These are phyloP conservation scores for Suillus plorans DNA, from an alignment of 768 basidiomycete species.

Conservation along the genomic window DNA sequence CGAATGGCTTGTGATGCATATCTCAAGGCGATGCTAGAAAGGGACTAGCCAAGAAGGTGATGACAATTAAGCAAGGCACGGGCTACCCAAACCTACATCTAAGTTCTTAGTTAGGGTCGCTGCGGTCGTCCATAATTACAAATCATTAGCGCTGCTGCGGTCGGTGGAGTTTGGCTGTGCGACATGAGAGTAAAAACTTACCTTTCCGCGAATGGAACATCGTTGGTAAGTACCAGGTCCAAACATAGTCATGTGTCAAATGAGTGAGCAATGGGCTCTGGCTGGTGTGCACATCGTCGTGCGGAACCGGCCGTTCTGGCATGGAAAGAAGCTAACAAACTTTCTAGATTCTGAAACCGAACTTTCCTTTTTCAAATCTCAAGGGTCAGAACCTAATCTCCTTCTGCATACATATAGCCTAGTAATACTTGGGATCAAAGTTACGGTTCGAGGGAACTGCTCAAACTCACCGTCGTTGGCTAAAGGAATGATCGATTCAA, in stretches of 20 bases:
- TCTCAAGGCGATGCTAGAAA: neutral
- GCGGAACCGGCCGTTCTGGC: neutral
- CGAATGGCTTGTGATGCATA: neutral
- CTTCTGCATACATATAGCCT: neutral
- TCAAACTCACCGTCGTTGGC: neutral
- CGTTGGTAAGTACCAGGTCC: neutral
- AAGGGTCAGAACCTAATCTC: neutral
- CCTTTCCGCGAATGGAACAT: neutral
- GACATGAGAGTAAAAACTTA: neutral
- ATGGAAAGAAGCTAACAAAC: neutral
- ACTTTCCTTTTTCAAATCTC: neutral
- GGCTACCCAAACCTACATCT: neutral
- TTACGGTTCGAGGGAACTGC: neutral
- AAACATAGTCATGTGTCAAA: neutral
- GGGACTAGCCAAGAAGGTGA: neutral
- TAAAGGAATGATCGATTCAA: neutral
- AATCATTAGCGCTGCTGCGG: neutral
- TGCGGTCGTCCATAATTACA: neutral
- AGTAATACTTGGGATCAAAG: neutral
- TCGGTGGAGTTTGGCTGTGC: neutral
- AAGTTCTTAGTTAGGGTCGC: neutral
- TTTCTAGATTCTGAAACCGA: too few relatives aligned
- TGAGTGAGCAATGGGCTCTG: neutral
- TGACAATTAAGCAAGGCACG: neutral
- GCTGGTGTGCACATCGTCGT: neutral